Evolutionary conservation across 345 rosid species (phyloP), one percentile per base, ranked within the genome.

Genomic region (Rhizophora apiculata): DNA sequence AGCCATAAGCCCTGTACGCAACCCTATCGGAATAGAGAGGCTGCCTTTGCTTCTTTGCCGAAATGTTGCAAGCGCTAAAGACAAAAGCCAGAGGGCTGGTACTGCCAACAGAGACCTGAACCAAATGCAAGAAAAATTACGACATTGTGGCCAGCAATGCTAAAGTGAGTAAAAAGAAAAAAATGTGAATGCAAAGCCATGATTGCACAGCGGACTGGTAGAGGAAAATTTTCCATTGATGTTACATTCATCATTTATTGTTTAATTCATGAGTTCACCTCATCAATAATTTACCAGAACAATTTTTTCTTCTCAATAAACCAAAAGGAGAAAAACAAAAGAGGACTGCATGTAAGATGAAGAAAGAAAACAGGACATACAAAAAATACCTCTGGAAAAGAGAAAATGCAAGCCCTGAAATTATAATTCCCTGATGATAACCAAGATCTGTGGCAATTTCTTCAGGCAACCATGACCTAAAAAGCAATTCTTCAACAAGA

Each of bases 401-500:
- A 76, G 97, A 77, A 82, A 83, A 91, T 54, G 75, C 79, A 66
- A 94, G 83, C 71, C 97, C 97, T 2, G 98, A 86, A 67, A 89
- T 74, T 59, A 91, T 84, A 65, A 87, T 79, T 78, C 90, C 95
- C 73, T 30, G 77, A 71, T 86, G 90, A 83, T 87, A 88, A 68
- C 93, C 97, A 72, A 88, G 79, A 71, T 94, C 97, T 46, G 82
- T 51, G 10, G 91, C 85, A 73, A 94, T 88, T 80, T 94, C 97
- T 66, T 84, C 82, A 67, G 89, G 91, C 76, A 94, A 75, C 97
- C 96, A 91, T 46, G 97, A 82, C 71, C 97, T 85, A 74, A 94
- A 91, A 76, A 91, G 82, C 78, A 94, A 65, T 79, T 94, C 98
- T 78, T 91, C 97, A 68, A 89, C 96, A 63, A 91, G 74, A 70